These are phyloP conservation scores for Periconia macrospinosa DNA, from an alignment of 2,329 filamentous ascomycete genomes.

Conservation along the genomic window DNA sequence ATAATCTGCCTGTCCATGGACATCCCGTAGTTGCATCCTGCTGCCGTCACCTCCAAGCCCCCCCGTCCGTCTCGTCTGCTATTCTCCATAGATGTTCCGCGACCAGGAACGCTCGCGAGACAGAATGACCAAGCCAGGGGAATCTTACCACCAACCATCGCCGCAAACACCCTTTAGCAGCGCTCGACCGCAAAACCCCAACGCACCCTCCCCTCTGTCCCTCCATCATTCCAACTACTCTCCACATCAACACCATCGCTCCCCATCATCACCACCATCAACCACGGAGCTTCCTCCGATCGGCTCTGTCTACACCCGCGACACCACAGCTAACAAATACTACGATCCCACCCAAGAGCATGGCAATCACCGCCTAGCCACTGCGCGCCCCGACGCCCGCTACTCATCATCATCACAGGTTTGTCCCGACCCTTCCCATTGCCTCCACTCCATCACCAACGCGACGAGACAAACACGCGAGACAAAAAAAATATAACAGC, in stretches of 20 bases:
- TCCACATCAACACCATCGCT: slow-evolving; percentile 22
- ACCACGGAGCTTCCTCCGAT: slow-evolving; percentile 45
- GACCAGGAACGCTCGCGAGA: slow-evolving; percentile 31
- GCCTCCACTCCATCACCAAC: slow-evolving; percentile 2
- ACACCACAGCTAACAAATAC: slow-evolving; percentile 48
- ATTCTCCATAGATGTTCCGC: slow-evolving; percentile 26
- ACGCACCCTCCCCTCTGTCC: slow-evolving; percentile 21
- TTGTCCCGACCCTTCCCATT: slow-evolving; percentile 9
- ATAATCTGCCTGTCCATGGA: slow-evolving; percentile 9
- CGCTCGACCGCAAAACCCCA: slow-evolving; percentile 36
- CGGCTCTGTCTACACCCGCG: slow-evolving; percentile 43
- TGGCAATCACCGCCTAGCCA: slow-evolving; percentile 37
- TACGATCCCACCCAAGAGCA: slow-evolving; percentile 55
- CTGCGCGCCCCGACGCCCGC: slow-evolving; percentile 36
- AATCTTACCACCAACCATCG: slow-evolving; percentile 32
- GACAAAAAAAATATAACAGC: no score
- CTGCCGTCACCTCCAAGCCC: not conserved
- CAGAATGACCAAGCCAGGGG: slow-evolving; percentile 34
- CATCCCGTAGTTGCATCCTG: slow-evolving; percentile 3
- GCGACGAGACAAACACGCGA: not conserved
- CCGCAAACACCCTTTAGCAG: slow-evolving; percentile 36
- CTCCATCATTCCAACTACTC: slow-evolving; percentile 13
- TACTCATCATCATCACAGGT: slow-evolving; percentile 36
- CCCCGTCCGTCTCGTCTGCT: not conserved
- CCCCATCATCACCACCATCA: slow-evolving; percentile 41